A percentile compares a stretch with the other conserved stretches of the same genome.
phyloP scores from a whole-genome alignment of 2,329 filamentous ascomycete species.

The Aspergillus sp. region DNA sequence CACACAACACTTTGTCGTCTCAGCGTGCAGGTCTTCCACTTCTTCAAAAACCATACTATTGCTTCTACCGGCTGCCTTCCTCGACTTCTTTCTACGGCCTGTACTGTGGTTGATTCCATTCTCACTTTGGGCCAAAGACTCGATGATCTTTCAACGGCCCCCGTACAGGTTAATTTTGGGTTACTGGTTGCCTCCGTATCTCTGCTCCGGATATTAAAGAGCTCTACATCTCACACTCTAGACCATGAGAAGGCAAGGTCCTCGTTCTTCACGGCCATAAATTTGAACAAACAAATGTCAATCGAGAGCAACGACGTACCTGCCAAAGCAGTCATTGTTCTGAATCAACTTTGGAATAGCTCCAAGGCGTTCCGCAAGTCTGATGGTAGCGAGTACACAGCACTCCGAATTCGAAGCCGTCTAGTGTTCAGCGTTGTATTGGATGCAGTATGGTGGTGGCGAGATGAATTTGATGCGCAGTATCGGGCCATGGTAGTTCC shows the following conservation, averaged over 20 bases:
- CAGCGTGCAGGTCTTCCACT: slow-evolving; percentile 30
- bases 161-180: slow-evolving; percentile 23
- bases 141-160: slow-evolving; percentile 16
- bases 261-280: slow-evolving; percentile 33
- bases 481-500: slow-evolving; percentile 10
- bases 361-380: slow-evolving; percentile 34
- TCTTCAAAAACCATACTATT: slow-evolving; percentile 28
- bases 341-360: slow-evolving; percentile 39
- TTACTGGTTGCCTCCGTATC: slow-evolving; percentile 26
- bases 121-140: slow-evolving; percentile 17
- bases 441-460: slow-evolving; percentile 41
- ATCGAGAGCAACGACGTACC: slow-evolving; percentile 31
- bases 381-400: slow-evolving; percentile 30
- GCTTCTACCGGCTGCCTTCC: slow-evolving; percentile 21
- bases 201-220: slow-evolving; percentile 37
- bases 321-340: slow-evolving; percentile 24
- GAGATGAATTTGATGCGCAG: slow-evolving; percentile 34
- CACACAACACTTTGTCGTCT: slow-evolving; percentile 26
- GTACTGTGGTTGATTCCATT: slow-evolving; percentile 25
- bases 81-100: slow-evolving; percentile 23
- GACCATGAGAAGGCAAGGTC: slow-evolving; percentile 29
- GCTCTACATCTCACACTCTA: slow-evolving; percentile 21
- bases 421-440: slow-evolving; percentile 32
- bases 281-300: slow-evolving; percentile 34
- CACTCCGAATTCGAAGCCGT: slow-evolving; percentile 36